Evolutionary conservation across 805 yeast species (phyloP).

Genomic region (Aciculoconidium aculeatum): DNA sequence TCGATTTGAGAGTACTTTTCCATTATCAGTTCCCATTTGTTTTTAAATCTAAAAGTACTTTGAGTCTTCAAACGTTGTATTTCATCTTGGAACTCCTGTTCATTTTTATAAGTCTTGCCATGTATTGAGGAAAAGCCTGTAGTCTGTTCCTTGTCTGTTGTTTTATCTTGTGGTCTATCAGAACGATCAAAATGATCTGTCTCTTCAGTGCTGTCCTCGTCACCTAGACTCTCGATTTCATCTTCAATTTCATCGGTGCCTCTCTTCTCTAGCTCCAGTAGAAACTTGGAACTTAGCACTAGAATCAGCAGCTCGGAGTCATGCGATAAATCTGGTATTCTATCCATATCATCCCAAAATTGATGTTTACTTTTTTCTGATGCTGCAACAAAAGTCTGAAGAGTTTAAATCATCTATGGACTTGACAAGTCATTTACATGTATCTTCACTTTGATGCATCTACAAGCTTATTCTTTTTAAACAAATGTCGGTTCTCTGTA

Average conservation of each 20-base stretch:
- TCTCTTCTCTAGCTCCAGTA: conserved; percentile 1
- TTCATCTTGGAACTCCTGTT: conserved; percentile 17
- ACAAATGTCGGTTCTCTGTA: no score
- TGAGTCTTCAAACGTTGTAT: conserved; percentile 21
- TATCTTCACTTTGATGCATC: no score
- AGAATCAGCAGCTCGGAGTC: conserved; percentile 3
- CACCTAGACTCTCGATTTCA: conserved; percentile 6
- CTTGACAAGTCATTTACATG: no score
- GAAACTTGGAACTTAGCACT: conserved; percentile 2
- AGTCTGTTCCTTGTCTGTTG: conserved; percentile 1
- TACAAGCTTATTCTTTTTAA: no score
- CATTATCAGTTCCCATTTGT: conserved; percentile 48
- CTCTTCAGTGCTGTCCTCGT: conserved; percentile 2
- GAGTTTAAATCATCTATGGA: no score
- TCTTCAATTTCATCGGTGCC: conserved; percentile 1
- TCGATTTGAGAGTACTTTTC: conserved; percentile 44
- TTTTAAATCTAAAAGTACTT: conserved; percentile 21
- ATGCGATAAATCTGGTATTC: conserved; percentile 8
- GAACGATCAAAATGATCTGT: no score
- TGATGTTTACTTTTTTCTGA: no score
- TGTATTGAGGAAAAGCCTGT: conserved; percentile 5
- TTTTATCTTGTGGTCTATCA: background rate
- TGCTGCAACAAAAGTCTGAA: no score
- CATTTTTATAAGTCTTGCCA: conserved; percentile 7
- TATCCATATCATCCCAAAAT: no score